These are phyloP conservation scores for Aethionema arabicum DNA, from an alignment of 345 rosid genomes.

Conservation along the genomic window DNA sequence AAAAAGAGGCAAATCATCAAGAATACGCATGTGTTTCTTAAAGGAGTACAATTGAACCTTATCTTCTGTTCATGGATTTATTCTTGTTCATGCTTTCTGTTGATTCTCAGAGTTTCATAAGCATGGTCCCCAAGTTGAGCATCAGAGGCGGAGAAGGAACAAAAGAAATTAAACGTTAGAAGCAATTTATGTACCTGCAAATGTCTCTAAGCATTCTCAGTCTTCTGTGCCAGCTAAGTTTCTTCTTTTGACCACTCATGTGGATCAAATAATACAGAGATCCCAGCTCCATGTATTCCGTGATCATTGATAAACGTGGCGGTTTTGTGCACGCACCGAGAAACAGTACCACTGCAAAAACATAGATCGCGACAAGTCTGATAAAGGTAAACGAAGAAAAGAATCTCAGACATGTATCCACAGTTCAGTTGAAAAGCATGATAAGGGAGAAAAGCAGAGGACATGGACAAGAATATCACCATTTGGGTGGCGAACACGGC, in stretches of 20 bases:
- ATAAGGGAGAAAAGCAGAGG: not conserved
- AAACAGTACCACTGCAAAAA: slow-evolving; percentile 85
- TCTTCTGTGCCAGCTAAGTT: slow-evolving; percentile 81
- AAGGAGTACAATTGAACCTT: slow-evolving; percentile 5
- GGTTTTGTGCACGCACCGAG: slow-evolving; percentile 98
- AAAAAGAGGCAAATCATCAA: slow-evolving; percentile 11
- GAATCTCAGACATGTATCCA: slow-evolving; percentile 19
- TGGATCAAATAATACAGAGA: slow-evolving; percentile 88
- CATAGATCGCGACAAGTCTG: slow-evolving; percentile 8
- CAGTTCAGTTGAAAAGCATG: slow-evolving; percentile 9
- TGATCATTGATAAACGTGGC: slow-evolving; percentile 91
- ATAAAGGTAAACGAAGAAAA: slow-evolving; percentile 13
- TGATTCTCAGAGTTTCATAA: slow-evolving; percentile 9
- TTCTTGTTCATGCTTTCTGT: slow-evolving; percentile 8
- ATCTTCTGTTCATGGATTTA: slow-evolving; percentile 1
- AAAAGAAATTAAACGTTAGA: not conserved
- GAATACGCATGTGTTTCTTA: slow-evolving; percentile 14
- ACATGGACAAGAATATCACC: slow-evolving; percentile 47
- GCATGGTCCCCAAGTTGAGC: slow-evolving; percentile 4
- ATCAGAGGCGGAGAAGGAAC: slow-evolving; percentile 12
- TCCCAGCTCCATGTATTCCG: slow-evolving; percentile 98
- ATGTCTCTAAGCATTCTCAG: slow-evolving; percentile 92
- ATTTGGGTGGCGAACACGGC: slow-evolving; percentile 98
- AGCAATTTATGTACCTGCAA: slow-evolving; percentile 68
- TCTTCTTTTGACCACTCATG: slow-evolving; percentile 91